Conservation (phyloP, 352 stramenopile species). For the Globisporangium paddicum region DNA sequence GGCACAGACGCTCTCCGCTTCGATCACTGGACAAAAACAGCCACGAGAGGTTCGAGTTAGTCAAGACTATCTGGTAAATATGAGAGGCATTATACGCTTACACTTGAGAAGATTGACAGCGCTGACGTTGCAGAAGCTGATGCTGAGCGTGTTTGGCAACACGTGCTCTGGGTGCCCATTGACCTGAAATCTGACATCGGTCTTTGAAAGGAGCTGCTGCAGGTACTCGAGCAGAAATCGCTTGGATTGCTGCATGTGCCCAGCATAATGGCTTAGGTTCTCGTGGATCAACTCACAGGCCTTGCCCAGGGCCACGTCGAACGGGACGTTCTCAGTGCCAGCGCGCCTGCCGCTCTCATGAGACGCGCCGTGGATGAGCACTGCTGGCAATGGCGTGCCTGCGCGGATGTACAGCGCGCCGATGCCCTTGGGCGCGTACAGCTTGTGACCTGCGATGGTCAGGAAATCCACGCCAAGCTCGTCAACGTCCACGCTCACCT, state of each 20-base stretch:
- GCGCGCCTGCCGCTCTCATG: constrained; percentile 91
- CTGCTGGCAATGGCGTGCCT: constrained; percentile 30
- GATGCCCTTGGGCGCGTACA: constrained; percentile 95
- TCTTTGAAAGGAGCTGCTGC: constrained; percentile 35
- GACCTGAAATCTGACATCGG: constrained; percentile 52
- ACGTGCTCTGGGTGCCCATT: constrained; percentile 83
- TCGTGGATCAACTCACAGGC: constrained; percentile 71
- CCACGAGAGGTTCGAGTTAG: neutral
- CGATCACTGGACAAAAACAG: constrained; percentile 50
- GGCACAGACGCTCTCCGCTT: constrained; percentile 79
- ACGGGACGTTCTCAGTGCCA: constrained; percentile 97
- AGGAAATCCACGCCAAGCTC: constrained; percentile 91
- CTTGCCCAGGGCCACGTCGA: constrained; percentile 91
- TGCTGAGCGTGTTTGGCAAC: constrained; percentile 96
- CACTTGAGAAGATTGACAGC: constrained; percentile 82
- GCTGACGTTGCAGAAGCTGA: constrained; percentile 88
- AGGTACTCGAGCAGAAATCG: constrained; percentile 47
- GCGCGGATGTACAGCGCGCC: constrained; percentile 73
- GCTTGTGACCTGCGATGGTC: constrained; percentile 97
- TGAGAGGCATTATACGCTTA: constrained; percentile 17
- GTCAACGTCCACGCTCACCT: constrained; percentile 86
- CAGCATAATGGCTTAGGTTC: constrained; percentile 64
- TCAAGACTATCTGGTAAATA: neutral
- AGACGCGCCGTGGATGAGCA: constrained; percentile 88
- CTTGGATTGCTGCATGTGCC: constrained; percentile 64